Conservation (phyloP, 805 yeast genomes). For the Suhomyces pyralidae region DNA sequence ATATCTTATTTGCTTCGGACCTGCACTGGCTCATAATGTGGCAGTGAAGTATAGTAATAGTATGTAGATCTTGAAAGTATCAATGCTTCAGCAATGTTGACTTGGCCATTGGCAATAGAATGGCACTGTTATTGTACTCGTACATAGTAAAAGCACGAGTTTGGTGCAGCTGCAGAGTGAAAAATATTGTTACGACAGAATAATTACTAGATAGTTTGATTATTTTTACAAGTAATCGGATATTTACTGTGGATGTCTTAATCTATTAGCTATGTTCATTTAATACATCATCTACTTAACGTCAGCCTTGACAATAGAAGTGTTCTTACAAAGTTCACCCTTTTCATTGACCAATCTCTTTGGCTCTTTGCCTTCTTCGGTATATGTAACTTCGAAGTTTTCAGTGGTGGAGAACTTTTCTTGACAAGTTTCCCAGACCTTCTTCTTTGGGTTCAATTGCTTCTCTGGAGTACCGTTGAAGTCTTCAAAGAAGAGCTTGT, state of each 20-base stretch:
- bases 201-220: too few relatives aligned
- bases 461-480: slow-evolving; percentile 86
- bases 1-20: too few relatives aligned
- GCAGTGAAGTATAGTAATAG: too few relatives aligned
- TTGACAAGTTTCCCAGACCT: slow-evolving; percentile 93
- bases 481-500: slow-evolving; percentile 91
- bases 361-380: slow-evolving; percentile 73
- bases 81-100: not conserved
- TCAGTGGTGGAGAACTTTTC: slow-evolving; percentile 85
- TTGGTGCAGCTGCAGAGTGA: not conserved
- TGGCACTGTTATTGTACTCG: not conserved
- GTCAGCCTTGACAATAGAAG: slow-evolving; percentile 68
- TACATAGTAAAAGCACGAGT: too few relatives aligned
- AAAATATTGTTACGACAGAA: too few relatives aligned
- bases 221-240: too few relatives aligned
- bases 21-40: not conserved
- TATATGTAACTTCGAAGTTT: slow-evolving; percentile 72
- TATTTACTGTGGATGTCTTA: not conserved
- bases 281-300: slow-evolving; percentile 54
- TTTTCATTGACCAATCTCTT: slow-evolving; percentile 71
- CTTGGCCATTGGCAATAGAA: not conserved
- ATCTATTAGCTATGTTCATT: not conserved
- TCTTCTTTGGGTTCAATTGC: slow-evolving; percentile 95
- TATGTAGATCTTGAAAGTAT: too few relatives aligned
- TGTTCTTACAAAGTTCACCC: slow-evolving; percentile 75